Percentiles rank a stretch among this genome's conserved stretches.
phyloP scores from a whole-genome alignment of 441 rosid species.

The Metrosideros polymorpha region DNA sequence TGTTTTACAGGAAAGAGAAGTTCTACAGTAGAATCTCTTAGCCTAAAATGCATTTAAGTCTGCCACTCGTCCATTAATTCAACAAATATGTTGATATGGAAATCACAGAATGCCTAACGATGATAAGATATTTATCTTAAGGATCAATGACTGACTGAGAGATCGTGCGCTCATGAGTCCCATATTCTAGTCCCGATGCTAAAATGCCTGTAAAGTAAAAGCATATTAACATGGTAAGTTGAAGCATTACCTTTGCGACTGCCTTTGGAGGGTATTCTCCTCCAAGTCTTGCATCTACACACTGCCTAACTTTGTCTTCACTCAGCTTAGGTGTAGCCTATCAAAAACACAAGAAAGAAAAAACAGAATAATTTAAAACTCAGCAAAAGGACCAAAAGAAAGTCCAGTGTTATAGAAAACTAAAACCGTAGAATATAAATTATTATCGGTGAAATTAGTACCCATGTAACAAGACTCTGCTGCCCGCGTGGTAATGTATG shows the following conservation, averaged over 20 bases:
- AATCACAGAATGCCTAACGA: not conserved
- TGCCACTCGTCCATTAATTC: not conserved
- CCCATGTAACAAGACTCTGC: slow-evolving; percentile 76
- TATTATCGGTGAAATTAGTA: slow-evolving; percentile 10
- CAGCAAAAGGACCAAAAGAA: not conserved
- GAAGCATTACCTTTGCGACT: slow-evolving; percentile 52
- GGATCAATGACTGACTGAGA: not conserved
- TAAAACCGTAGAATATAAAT: not conserved
- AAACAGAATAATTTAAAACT: not conserved
- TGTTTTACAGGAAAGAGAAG: not conserved
- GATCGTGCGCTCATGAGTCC: not conserved
- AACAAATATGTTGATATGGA: not conserved
- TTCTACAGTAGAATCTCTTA: not conserved
- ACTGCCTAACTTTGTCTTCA: slow-evolving; percentile 69
- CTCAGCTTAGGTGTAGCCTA: slow-evolving; percentile 75
- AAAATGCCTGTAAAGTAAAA: not conserved
- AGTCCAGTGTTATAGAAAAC: not conserved
- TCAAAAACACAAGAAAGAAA: not conserved
- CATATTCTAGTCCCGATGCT: not conserved
- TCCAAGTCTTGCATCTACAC: slow-evolving; percentile 65
- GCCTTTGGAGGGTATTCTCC: slow-evolving; percentile 73
- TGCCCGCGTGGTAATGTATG: slow-evolving; percentile 69
- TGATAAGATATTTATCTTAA: not conserved
- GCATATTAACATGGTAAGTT: not conserved
- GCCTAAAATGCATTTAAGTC: not conserved